A percentile compares a stretch with the other conserved stretches of the same genome.
These are phyloP conservation scores for Phytophthora pistaciae DNA, from an alignment of 352 stramenopile species.

Conservation along the genomic window DNA sequence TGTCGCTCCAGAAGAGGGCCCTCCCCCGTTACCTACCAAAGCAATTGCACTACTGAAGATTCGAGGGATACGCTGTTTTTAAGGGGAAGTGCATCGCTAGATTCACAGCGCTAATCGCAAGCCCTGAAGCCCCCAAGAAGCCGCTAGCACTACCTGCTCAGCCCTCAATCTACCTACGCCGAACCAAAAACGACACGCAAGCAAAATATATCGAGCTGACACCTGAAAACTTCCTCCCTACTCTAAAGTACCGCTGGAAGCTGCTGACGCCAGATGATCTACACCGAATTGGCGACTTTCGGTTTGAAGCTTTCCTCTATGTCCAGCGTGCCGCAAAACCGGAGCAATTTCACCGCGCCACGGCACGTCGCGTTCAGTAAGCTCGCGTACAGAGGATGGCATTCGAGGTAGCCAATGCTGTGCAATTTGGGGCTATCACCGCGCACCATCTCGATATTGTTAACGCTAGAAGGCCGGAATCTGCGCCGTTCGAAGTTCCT, in stretches of 20 bases:
- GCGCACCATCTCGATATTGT: constrained; percentile 8
- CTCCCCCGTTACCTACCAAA: too few species aligned
- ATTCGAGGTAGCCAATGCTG: background rate
- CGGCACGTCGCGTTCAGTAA: background rate
- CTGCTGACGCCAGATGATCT: background rate
- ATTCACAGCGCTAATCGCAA: background rate
- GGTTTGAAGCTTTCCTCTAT: constrained; percentile 10
- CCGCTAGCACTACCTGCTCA: background rate
- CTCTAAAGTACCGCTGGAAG: constrained; percentile 6
- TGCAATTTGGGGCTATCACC: constrained; percentile 1
- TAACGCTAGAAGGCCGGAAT: background rate
- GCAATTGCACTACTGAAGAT: background rate
- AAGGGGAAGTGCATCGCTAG: constrained; percentile 7
- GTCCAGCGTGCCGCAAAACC: background rate
- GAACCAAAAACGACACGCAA: constrained; percentile 10
- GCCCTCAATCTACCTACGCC: background rate
- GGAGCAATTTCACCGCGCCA: constrained; percentile 4
- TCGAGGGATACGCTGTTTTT: constrained; percentile 5
- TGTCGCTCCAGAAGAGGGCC: too few species aligned
- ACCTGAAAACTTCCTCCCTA: background rate
- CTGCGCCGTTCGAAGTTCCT: background rate
- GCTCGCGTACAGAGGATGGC: constrained; percentile 7
- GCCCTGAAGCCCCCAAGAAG: background rate
- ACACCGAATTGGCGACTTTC: background rate
- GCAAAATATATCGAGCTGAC: constrained; percentile 10